Evolutionary conservation across 495 filamentous ascomycete species (phyloP), one percentile per base, ranked within the genome.

Genomic region (Bacidia gigantensis): DNA sequence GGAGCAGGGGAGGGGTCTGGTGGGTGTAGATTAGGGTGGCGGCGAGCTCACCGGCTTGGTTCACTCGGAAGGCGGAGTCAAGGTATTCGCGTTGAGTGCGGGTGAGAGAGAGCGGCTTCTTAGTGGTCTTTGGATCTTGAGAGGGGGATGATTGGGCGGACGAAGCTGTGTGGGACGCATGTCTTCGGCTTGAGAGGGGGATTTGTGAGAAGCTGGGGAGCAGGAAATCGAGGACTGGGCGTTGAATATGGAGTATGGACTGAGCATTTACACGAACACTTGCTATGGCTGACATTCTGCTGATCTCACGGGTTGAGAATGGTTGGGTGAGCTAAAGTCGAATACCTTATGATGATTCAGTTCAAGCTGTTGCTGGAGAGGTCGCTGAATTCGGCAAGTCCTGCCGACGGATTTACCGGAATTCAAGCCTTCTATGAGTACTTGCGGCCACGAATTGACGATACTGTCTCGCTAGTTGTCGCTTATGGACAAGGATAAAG

Each of bases 1-100:
- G 78, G 50, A 82, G 68, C 46, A 96, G 66, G 26, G 86, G 83
- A 0, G 82, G 84, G 3, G 74, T 87, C 65, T 94, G 87, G 12
- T 84, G 79, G 2, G 74, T 79, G 69, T 93, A 94, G 62, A 94
- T 94, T 23, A 90, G 74, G 23, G 83, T 87, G 3, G 87, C 87
- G 41, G 87, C 87, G 1, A 94, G 75, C 66, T 94, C 87, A 60
- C 87, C 87, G 25, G 87, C 87, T 69, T 94, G 87, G 64, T 94
- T 93, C 52, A 94, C 87, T 50, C 87, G 84, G 17, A 94, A 75
- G 53, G 89, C 89, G 49, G 79, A 76, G 48, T 87, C 84, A 53
- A 96, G 80, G 63, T 83, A 92, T 43, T 80, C 72, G 25, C 76
- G 76, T 62, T 95, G 88, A 44, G 75, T 69, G 50, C 74, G 65